A percentile compares a stretch with the other conserved stretches of the same genome.
These are phyloP conservation scores for Candida odintsovae DNA, from an alignment of 805 yeast genomes.

Conservation along the genomic window DNA sequence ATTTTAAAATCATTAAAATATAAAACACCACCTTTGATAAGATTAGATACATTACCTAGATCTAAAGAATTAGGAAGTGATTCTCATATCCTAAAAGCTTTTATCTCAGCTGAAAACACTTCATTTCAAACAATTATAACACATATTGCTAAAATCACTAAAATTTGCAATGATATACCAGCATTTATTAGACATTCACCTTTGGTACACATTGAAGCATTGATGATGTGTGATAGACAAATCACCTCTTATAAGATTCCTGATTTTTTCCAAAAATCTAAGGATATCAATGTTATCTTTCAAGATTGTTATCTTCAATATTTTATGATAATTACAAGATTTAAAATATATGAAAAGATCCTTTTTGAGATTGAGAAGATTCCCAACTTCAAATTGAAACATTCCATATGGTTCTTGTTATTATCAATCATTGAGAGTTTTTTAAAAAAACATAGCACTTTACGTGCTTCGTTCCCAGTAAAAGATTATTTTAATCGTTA, in stretches of 20 bases:
- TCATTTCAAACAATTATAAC: constrained; percentile 15
- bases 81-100: constrained; percentile 19
- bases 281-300: constrained; percentile 11
- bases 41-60: constrained; percentile 9
- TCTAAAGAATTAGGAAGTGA: constrained; percentile 4
- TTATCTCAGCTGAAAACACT: constrained; percentile 18
- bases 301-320: constrained; percentile 16
- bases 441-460: constrained; percentile 14
- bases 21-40: constrained; percentile 13
- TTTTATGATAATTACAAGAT: constrained; percentile 10
- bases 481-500: constrained; percentile 11
- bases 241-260: constrained; percentile 15
- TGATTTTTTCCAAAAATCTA: constrained; percentile 10
- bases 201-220: constrained; percentile 13
- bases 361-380: constrained; percentile 3
- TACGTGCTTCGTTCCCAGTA: constrained; percentile 11
- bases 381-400: constrained; percentile 4
- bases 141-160: constrained; percentile 17
- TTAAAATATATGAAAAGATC: constrained; percentile 14
- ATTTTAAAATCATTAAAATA: constrained; percentile 14
- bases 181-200: constrained; percentile 5
- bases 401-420: constrained; percentile 18
- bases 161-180: constrained; percentile 17
- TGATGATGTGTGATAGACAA: constrained; percentile 18
- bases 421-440: constrained; percentile 19